These are phyloP conservation scores for Boletus subparvulus DNA, from an alignment of 768 basidiomycete genomes.

Conservation along the genomic window DNA sequence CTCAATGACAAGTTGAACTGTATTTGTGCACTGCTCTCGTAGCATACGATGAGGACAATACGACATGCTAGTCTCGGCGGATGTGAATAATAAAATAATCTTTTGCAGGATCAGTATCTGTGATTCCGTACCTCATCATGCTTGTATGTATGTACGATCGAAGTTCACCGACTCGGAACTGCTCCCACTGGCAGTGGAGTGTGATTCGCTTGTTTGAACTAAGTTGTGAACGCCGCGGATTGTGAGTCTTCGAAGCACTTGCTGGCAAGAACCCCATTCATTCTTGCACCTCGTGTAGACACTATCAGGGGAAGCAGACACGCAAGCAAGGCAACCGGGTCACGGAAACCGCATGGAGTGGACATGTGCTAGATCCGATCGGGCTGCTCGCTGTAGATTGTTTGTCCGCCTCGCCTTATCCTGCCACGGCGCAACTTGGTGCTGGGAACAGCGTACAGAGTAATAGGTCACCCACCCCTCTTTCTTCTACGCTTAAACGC, in stretches of 20 bases:
- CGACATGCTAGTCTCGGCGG: not conserved
- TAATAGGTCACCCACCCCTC: not conserved
- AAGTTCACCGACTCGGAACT: not conserved
- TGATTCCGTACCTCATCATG: not conserved
- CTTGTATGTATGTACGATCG: not conserved
- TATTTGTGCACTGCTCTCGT: no score
- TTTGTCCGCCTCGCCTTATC: constrained; percentile 13
- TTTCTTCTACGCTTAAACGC: not conserved
- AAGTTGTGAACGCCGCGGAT: not conserved
- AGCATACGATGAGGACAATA: not conserved
- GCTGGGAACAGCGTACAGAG: not conserved
- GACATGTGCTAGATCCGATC: constrained; percentile 11
- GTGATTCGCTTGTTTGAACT: not conserved
- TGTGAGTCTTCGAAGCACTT: not conserved
- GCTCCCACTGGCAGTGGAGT: no score
- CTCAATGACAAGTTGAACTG: no score
- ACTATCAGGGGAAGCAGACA: no score
- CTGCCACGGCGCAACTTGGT: constrained; percentile 8
- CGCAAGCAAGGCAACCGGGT: not conserved
- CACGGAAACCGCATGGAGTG: constrained; percentile 7
- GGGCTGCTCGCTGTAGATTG: constrained; percentile 1
- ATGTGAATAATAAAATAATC: no score
- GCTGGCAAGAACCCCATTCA: no score
- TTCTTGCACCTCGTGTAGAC: no score
- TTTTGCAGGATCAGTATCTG: not conserved